Evolutionary conservation across 2,329 filamentous ascomycete genomes (phyloP), one percentile per base, ranked within the genome.

Genomic region (Tothia fuscella): DNA sequence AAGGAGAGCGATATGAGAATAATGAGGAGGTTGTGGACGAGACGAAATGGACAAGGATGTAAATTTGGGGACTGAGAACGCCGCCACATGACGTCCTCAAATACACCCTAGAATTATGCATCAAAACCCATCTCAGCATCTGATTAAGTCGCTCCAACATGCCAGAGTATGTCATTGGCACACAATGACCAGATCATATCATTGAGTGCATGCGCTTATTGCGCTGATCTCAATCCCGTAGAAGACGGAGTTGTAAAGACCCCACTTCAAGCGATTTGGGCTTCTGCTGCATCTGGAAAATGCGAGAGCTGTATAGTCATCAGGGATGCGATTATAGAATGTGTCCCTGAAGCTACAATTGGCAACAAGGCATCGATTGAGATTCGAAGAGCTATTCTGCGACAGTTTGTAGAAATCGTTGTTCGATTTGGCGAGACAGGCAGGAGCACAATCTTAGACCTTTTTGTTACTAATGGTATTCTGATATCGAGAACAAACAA

Each of bases 301-400:
- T 41, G 38, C 13, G 29, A 34, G 12, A 32, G 38, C 38, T 41
- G 38, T 21, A 22, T n/a, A 14, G 10, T 41, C 9, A 28, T 41
- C 24, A 28, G 26, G 5, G 28, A 41, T 33, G 38, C 38, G 17
- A 32, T 41, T 7, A 12, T 24, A 6, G 29, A 34, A 9, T 41
- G 38, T 17, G 2, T 41, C 3, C 38, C 29, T 16, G 26, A 34
- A 13, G 19, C 38, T 13, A 14, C 33, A 7, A 29, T 33, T 7
- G 14, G 20, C 7, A 41, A 13, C 3, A 3, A 28, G 13, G n/a
- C 34, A 19, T 19, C 7, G 7, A 10, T 39, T 17, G 29, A 32
- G 3, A 30, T 41, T 6, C 16, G 38, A 17, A 19, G 29, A 14
- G 28, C 38, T 7, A 41, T 41, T 14, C 9, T 41, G 29, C 21